Evolutionary conservation across 176 grass and related monocot species (phyloP).

Genomic region (Triticum dicoccoides): DNA sequence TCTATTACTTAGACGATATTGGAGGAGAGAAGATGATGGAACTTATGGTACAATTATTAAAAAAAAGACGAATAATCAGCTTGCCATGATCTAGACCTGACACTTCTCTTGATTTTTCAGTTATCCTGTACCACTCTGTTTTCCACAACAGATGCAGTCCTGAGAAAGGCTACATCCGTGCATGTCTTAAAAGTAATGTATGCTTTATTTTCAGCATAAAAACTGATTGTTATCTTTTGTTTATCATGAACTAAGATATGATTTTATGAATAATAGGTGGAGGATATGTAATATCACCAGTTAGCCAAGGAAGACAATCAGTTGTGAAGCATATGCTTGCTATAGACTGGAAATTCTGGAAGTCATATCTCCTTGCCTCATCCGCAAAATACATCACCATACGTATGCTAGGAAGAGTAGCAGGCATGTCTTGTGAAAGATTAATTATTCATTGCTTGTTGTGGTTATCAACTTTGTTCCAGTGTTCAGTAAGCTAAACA

Average conservation of each 20-base stretch:
- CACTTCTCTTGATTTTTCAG: slow-evolving; percentile 54
- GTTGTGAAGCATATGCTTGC: slow-evolving; percentile 99
- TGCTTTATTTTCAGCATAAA: slow-evolving; percentile 51
- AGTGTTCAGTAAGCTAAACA: slow-evolving; percentile 12
- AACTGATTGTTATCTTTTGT: neutral
- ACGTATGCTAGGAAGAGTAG: slow-evolving; percentile 84
- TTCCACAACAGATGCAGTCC: slow-evolving; percentile 78
- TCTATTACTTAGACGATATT: slow-evolving; percentile 86
- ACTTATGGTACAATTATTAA: slow-evolving; percentile 73
- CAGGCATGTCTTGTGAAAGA: slow-evolving; percentile 51
- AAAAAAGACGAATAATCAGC: slow-evolving; percentile 17
- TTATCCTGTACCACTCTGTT: slow-evolving; percentile 96
- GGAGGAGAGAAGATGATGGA: slow-evolving; percentile 99
- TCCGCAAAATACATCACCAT: slow-evolving; percentile 79
- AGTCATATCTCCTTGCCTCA: slow-evolving; percentile 76
- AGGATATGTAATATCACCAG: slow-evolving; percentile 91
- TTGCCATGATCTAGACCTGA: slow-evolving; percentile 35
- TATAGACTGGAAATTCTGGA: slow-evolving; percentile 99
- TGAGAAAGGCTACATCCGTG: slow-evolving; percentile 78
- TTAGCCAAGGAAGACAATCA: slow-evolving; percentile 87
- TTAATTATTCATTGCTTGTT: slow-evolving; percentile 27
- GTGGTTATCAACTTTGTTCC: neutral
- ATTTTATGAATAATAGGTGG: slow-evolving; percentile 61
- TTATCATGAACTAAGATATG: slow-evolving; percentile 23
- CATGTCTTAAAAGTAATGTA: slow-evolving; percentile 99